Evolutionary conservation across 768 basidiomycete genomes (phyloP), one percentile per base, ranked within the genome.

Genomic region (Exsudoporus frostii): DNA sequence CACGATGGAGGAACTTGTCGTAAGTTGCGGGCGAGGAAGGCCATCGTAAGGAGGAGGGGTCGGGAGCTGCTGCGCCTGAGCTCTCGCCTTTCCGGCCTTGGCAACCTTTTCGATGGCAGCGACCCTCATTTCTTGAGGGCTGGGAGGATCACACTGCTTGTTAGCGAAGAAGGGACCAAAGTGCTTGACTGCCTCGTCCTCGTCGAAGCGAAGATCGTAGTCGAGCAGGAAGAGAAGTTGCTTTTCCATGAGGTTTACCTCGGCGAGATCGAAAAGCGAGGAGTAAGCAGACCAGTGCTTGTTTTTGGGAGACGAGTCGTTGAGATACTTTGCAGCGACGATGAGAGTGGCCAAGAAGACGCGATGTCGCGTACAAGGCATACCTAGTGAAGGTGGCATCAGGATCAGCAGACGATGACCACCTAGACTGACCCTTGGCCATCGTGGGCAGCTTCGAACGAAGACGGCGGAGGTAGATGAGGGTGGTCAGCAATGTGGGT

Each of bases 171-270:
- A 86, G 3, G 89, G 85, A 11, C 77, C 80, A 73, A 97, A 94
- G 11, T 78, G 75, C 27, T 65, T 65, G 62, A 87, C 80, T 9
- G 88, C 86, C 63, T 97, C 93, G 25, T 74, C 72, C 73, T 99
- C 96, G 60, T 84, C 80, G 68, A 98, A 92, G 44, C 91, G 85
- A 51, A 99, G 83, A 70, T 98, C 87, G 68, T 90, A 95, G 74
- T 96, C 90, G 62, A 99, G 84, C 53, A 98, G 77, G 70, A 81
- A 88, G 49, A 99, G 84, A 27, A 99, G 82, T 73, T 99, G 93
- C 73, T 86, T 90, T 75, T 99, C 96, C 96, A 98, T 98, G 56
- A 95, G 79, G 71, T 95, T 97, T 70, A 98, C 85, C 74, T 92
- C 90, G 11, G 75, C 71, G 46, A 84, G 73, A 66, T 89, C 84